These are phyloP conservation scores for Luffa acutangula DNA, from an alignment of 306 rosid species.

Conservation along the genomic window DNA sequence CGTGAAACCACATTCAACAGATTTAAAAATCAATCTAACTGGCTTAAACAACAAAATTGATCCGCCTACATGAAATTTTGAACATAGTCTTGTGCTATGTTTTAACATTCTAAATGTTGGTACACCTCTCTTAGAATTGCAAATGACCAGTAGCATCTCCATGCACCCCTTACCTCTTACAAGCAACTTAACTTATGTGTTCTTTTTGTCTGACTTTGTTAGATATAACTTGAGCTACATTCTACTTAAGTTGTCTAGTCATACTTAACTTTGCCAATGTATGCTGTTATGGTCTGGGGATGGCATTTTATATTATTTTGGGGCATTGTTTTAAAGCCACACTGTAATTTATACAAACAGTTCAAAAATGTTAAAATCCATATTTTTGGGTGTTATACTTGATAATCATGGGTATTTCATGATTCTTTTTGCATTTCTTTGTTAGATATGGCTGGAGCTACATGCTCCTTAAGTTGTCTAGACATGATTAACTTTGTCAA, in stretches of 20 bases:
- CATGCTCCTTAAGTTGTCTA: no score
- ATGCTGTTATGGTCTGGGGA: not conserved
- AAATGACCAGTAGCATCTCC: not conserved
- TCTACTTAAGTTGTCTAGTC: not conserved
- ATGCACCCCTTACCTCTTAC: not conserved
- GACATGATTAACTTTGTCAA: no score
- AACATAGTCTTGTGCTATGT: not conserved
- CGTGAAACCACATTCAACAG: not conserved
- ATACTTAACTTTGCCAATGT: not conserved
- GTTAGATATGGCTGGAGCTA: no score
- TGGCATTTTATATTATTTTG: not conserved
- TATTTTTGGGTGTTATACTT: not conserved
- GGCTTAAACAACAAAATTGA: not conserved
- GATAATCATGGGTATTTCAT: not conserved
- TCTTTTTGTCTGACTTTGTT: not conserved
- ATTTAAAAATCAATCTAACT: not conserved
- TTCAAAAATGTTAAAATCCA: not conserved
- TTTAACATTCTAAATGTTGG: not conserved
- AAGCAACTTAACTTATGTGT: not conserved
- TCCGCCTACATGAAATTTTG: not conserved
- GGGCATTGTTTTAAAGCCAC: not conserved
- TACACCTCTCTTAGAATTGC: not conserved
- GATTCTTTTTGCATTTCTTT: no score
- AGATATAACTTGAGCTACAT: not conserved
- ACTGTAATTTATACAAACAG: no score